phyloP scores from a whole-genome alignment of 139 green algal species.

The Dunaliella sp. region DNA sequence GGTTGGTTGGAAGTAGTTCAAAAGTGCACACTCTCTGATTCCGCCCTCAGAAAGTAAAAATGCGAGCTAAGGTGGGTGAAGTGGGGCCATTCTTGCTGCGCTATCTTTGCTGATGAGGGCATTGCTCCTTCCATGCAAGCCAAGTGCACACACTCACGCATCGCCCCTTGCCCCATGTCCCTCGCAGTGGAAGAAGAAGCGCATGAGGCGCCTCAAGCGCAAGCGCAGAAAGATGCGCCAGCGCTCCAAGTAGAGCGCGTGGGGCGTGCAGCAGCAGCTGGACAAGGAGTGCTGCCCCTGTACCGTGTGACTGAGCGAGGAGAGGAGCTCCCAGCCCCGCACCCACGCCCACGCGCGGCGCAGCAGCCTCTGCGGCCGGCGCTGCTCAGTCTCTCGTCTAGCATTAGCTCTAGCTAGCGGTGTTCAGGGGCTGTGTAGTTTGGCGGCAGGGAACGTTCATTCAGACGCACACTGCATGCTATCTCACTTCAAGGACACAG shows the following conservation, averaged over 20 bases:
- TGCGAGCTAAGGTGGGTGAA: not conserved
- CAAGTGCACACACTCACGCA: not conserved
- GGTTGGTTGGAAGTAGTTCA: too few relatives aligned
- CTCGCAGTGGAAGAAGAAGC: conserved; percentile 57
- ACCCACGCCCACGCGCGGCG: too few relatives aligned
- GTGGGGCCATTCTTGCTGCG: not conserved
- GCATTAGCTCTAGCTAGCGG: not conserved
- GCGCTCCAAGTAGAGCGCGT: conserved; percentile 49
- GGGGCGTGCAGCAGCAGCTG: not conserved
- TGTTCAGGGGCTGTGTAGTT: not conserved
- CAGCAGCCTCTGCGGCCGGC: not conserved
- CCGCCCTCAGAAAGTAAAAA: not conserved
- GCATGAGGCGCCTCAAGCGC: conserved; percentile 56
- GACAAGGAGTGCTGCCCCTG: not conserved
- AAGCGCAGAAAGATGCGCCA: conserved; percentile 53
- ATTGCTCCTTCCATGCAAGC: not conserved
- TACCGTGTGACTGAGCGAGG: too few relatives aligned
- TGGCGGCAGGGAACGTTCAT: not conserved
- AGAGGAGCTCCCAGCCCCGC: not conserved
- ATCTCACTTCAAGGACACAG: too few relatives aligned
- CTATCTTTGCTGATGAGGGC: not conserved
- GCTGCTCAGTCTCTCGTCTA: not conserved
- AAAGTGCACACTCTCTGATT: too few relatives aligned
- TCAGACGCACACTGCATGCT: not conserved
- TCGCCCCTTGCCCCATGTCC: not conserved